Base-by-base conservation (phyloP, 352 stramenopile genomes). In the Pythium scleroteichum region DNA sequence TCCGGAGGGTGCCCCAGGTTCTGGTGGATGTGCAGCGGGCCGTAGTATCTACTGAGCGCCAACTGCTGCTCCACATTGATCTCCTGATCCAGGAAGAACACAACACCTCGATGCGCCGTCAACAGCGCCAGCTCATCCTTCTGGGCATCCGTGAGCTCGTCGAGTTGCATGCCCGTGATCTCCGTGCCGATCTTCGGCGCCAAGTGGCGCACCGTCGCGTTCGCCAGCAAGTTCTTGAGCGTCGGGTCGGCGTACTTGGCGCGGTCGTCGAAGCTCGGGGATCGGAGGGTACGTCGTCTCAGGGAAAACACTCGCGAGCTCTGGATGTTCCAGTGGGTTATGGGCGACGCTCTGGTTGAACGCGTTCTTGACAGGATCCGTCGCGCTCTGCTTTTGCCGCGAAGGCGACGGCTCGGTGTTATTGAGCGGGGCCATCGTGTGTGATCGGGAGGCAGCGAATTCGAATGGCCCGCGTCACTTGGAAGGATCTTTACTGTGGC, bases 21-120 rank as follows among this genome's bases (percentile, higher is more conserved):
- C 56, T 66, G 62, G 53, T 70, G 66, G 10, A 66, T 56, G 61
- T 69, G 66, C 23, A 73, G 61, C 29, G 66, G 61, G 6, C 61
- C 66, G 22, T 55, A 73, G 66, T 73, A 73, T 9, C 46, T 47
- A 2, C 60, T 56, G n/a, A 73, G 29, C 5, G 59, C 66, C 1
- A 73, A 23, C 53, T 73, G 61, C 60, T 72, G 65, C 16, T 69
- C 65, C 0, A 69, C 54, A 8, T 48, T 68, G 47, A 64, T 56
- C 29, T 64, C 20, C 29, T 64, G 47, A 40, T 64, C 47, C 4
- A 27, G 19, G 8, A 64, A 33, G 20, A 47, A 64, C n/a, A 64
- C 57, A 4, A 64, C 57, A 22, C 57, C 56, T 19, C 56, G 56
- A 35, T 57, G 35, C 9, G 56, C 48, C 7, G 49, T 51, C 24